Conservation (phyloP, 352 stramenopile genomes). For the Aphanomyces stellatus region DNA sequence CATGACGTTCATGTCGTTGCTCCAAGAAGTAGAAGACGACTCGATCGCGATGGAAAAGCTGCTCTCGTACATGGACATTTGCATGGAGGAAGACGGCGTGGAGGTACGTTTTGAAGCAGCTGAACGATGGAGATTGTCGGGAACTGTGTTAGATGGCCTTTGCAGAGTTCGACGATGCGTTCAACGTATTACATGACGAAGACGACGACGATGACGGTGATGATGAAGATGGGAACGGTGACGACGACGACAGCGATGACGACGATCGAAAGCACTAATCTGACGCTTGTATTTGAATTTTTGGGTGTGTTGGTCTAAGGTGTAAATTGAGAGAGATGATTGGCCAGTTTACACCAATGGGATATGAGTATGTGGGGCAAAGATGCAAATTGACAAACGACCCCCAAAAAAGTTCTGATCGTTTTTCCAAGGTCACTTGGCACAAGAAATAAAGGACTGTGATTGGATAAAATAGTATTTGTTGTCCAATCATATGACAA, state of each 20-base stretch:
- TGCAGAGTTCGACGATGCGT: constrained; percentile 13
- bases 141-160: not conserved
- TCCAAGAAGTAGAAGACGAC: constrained; percentile 36
- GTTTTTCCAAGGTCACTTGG: too few species aligned
- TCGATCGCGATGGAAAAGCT: constrained; percentile 50
- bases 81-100: constrained; percentile 60
- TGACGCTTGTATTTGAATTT: too few species aligned
- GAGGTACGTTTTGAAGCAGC: not conserved
- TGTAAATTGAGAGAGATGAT: too few species aligned
- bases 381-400: too few species aligned
- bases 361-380: too few species aligned
- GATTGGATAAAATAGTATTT: too few species aligned
- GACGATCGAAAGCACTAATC: not conserved
- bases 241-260: not conserved
- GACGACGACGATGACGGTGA: constrained; percentile 19
- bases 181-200: constrained; percentile 9
- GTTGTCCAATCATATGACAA: too few species aligned
- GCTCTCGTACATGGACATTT: constrained; percentile 49
- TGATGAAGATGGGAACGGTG: constrained; percentile 12
- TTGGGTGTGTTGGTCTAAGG: too few species aligned
- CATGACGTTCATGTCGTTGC: constrained; percentile 36
- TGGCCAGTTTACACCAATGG: too few species aligned
- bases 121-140: not conserved
- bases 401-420: too few species aligned
- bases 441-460: too few species aligned